Percentiles rank a stretch among this genome's conserved stretches.
phyloP scores from a whole-genome alignment of 2,329 filamentous ascomycete species.

The Clonostachys solani region DNA sequence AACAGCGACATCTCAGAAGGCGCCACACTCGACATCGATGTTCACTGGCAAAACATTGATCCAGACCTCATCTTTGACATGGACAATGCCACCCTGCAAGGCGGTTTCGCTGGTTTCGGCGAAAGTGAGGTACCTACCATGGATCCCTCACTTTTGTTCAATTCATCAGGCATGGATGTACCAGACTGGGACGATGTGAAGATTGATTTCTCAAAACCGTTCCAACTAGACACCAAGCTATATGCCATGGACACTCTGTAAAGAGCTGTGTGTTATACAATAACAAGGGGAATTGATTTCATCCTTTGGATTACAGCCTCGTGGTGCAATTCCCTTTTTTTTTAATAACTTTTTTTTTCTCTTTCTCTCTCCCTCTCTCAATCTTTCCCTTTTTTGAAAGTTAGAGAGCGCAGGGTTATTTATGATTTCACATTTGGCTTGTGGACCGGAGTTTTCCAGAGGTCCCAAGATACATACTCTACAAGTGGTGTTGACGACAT shows the following conservation, averaged over 20 bases:
- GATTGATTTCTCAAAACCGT: constrained; percentile 37
- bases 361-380: too few relatives aligned
- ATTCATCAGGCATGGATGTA: constrained; percentile 7
- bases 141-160: constrained; percentile 20
- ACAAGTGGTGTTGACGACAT: too few relatives aligned
- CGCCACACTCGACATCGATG: constrained; percentile 46
- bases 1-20: constrained; percentile 59
- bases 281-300: too few relatives aligned
- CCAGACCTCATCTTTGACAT: constrained; percentile 37
- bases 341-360: too few relatives aligned
- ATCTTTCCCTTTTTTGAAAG: too few relatives aligned
- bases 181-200: constrained; percentile 36
- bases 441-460: too few relatives aligned
- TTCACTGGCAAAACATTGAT: constrained; percentile 46
- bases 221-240: constrained; percentile 32
- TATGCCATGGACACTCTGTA: neutral
- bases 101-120: neutral
- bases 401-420: too few relatives aligned
- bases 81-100: constrained; percentile 21
- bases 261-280: too few relatives aligned
- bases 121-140: constrained; percentile 3
- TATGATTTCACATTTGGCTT: too few relatives aligned
- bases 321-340: too few relatives aligned
- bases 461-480: too few relatives aligned
- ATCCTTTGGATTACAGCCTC: too few relatives aligned